phyloP scores from a whole-genome alignment of 768 basidiomycete genomes.

The Tulasnella sp. region DNA sequence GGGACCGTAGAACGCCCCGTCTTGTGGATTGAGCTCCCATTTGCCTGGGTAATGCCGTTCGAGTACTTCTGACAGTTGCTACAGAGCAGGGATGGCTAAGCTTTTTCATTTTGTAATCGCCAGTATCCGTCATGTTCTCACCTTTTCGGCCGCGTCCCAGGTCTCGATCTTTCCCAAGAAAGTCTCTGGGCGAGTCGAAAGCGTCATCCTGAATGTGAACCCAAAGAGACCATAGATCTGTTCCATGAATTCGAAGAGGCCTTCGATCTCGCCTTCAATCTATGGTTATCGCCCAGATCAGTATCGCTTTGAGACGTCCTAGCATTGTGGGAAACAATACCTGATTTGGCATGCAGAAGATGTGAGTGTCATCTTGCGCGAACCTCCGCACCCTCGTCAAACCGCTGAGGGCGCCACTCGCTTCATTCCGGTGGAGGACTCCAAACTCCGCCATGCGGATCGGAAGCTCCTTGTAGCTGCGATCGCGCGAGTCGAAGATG shows the following conservation, averaged over 20 bases:
- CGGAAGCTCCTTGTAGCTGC: constrained; percentile 90
- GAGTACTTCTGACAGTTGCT: constrained; percentile 78
- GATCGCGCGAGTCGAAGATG: constrained; percentile 88
- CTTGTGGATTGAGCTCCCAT: constrained; percentile 90
- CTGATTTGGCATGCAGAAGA: constrained; percentile 94
- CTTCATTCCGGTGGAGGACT: constrained; percentile 93
- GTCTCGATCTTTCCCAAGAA: constrained; percentile 79
- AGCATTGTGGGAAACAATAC: constrained; percentile 27
- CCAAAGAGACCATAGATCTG: constrained; percentile 90
- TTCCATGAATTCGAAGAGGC: constrained; percentile 90
- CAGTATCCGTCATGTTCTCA: constrained; percentile 24
- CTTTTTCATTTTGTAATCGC: not conserved
- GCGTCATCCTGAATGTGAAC: constrained; percentile 84
- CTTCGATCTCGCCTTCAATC: constrained; percentile 78
- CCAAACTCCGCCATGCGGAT: constrained; percentile 98
- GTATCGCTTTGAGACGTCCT: not conserved
- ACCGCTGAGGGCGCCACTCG: constrained; percentile 86
- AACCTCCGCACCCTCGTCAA: constrained; percentile 89
- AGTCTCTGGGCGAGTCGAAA: constrained; percentile 94
- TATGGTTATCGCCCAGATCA: constrained; percentile 25
- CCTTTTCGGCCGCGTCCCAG: constrained; percentile 82
- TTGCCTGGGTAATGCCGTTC: constrained; percentile 77
- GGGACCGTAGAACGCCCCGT: constrained; percentile 98
- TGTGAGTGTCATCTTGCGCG: constrained; percentile 96
- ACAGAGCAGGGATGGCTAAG: not conserved